Conservation (phyloP, 352 stramenopile species). For the Globisporangium iwayamae region DNA sequence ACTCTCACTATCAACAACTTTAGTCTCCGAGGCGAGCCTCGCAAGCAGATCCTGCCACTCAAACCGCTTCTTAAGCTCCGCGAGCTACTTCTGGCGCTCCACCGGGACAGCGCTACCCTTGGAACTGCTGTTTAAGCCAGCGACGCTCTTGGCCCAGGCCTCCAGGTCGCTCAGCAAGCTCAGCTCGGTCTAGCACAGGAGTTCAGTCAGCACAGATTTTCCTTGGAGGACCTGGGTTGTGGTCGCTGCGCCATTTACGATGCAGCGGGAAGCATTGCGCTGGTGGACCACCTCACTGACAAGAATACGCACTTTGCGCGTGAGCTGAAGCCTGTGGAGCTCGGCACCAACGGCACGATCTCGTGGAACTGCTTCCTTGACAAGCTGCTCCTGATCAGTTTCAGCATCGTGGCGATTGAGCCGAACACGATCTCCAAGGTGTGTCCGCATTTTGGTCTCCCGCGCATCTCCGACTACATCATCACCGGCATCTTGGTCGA, state of each 20-base stretch:
- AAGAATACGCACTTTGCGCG: conserved; percentile 59
- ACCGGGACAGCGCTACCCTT: not conserved
- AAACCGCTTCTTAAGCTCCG: conserved; percentile 51
- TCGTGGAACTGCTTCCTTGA: conserved; percentile 54
- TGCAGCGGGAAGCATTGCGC: conserved; percentile 39
- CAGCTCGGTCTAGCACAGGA: conserved; percentile 30
- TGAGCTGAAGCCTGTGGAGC: conserved; percentile 56
- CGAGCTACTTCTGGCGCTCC: conserved; percentile 36
- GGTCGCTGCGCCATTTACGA: conserved; percentile 43
- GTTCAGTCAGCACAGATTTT: conserved; percentile 27
- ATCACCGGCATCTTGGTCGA: conserved; percentile 58
- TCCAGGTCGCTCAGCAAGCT: conserved; percentile 33
- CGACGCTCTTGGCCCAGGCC: conserved; percentile 30
- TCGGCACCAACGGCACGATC: conserved; percentile 42
- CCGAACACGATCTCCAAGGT: conserved; percentile 60
- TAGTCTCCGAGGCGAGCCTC: conserved; percentile 8
- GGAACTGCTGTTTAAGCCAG: conserved; percentile 2
- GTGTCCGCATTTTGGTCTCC: conserved; percentile 52
- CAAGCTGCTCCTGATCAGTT: conserved; percentile 42
- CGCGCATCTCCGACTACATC: conserved; percentile 65
- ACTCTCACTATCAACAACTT: not conserved
- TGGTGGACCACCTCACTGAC: conserved; percentile 59
- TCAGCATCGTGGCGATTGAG: conserved; percentile 55
- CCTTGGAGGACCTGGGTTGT: conserved; percentile 26
- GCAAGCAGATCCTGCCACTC: conserved; percentile 32